Conservation (phyloP, 1,139 yeast genomes). For the Debaryomycetaceae sp. region DNA sequence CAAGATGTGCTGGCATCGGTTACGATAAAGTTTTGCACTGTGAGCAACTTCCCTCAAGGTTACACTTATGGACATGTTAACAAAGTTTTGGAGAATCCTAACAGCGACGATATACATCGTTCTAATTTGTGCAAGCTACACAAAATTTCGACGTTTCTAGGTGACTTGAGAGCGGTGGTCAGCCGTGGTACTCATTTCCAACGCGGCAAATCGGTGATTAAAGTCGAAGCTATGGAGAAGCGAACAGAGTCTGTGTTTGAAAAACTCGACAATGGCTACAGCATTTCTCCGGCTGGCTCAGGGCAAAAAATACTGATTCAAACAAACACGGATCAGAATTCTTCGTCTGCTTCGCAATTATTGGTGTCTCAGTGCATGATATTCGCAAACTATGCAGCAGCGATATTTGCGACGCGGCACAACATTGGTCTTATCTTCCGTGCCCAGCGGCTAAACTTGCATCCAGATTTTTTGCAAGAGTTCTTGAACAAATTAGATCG, state of each 20-base stretch:
- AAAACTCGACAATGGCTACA: slow-evolving; percentile 10
- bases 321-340: slow-evolving; percentile 9
- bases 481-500: slow-evolving; percentile 17
- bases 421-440: slow-evolving; percentile 49
- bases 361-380: slow-evolving; percentile 82
- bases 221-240: neutral
- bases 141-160: slow-evolving; percentile 17
- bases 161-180: slow-evolving; percentile 12
- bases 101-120: slow-evolving; percentile 4
- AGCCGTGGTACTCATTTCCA: slow-evolving; percentile 10
- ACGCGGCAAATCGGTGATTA: slow-evolving; percentile 1
- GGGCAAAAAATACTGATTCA: slow-evolving; percentile 6
- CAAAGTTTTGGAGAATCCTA: slow-evolving; percentile 14
- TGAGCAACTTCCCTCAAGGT: slow-evolving; percentile 21
- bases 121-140: slow-evolving; percentile 19
- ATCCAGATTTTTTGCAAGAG: slow-evolving; percentile 7
- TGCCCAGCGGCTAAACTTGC: slow-evolving; percentile 22
- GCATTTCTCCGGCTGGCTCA: slow-evolving; percentile 4
- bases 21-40: slow-evolving; percentile 13
- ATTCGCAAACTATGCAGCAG: slow-evolving; percentile 56
- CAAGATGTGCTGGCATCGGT: slow-evolving; percentile 8
- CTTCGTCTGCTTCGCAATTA: slow-evolving; percentile 30
- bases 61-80: slow-evolving; percentile 29
- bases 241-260: slow-evolving; percentile 3
- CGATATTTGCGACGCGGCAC: slow-evolving; percentile 34